Evolutionary conservation across 2,329 filamentous ascomycete species (phyloP).

Genomic region (Penicillium expansum): DNA sequence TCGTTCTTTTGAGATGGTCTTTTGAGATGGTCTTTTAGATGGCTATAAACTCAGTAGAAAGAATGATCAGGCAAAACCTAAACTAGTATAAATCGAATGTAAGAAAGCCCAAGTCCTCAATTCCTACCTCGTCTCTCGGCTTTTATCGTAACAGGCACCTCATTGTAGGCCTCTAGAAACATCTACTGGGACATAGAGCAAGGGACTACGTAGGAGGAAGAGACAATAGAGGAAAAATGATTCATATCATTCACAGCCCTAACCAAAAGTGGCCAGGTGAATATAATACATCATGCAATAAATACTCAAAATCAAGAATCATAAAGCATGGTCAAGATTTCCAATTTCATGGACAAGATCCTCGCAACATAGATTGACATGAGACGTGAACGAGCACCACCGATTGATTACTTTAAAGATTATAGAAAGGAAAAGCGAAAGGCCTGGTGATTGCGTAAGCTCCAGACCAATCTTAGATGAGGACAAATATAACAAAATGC

Average conservation of each 20-base stretch:
- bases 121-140: too few species aligned
- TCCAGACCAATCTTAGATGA: not conserved
- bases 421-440: slow-evolving; percentile 3
- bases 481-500: not conserved
- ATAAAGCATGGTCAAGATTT: not conserved
- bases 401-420: slow-evolving; percentile 10
- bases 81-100: too few species aligned
- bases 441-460: not conserved
- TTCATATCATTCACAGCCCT: not conserved
- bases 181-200: not conserved
- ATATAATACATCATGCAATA: not conserved
- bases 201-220: not conserved
- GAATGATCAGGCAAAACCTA: too few species aligned
- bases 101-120: too few species aligned
- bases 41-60: too few species aligned
- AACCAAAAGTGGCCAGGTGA: not conserved
- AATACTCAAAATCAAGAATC: not conserved
- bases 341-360: not conserved
- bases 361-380: slow-evolving; percentile 4
- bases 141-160: too few species aligned
- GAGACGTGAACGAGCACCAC: not conserved
- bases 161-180: too few species aligned
- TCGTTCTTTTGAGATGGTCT: too few species aligned
- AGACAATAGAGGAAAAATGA: not conserved
- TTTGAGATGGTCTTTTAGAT: too few species aligned